Base-by-base conservation (phyloP, 139 green algal genomes). In the Tetratostichococcus sp. region DNA sequence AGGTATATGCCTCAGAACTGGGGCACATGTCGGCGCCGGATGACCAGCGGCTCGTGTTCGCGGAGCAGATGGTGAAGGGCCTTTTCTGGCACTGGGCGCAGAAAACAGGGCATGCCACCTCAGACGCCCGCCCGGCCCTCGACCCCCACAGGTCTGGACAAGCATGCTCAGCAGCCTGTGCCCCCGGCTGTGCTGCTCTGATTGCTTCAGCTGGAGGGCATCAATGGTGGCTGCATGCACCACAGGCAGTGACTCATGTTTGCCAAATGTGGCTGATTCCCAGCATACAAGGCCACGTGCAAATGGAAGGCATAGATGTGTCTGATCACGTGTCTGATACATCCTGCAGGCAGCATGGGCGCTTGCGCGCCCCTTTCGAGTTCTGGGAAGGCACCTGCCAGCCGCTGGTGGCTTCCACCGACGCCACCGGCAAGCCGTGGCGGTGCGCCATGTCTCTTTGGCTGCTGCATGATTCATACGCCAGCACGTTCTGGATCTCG, bases 1-100 rank as follows among this genome's bases (percentile, higher is more conserved):
- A 50, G 39, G 79, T 89, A 6, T 97, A 97, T 70, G 86, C 82
- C 0, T 42, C 66, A n/a, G 82, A 89, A 26, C 43, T 89, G 31
- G 84, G 84, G 2, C 50, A 78, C 30, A 32, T n/a, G 1, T 73
- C 78, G 17, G 75, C 79, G 1, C 65, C 78, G 21, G 81, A 87
- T 0, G 89, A 93, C 57, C 23, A 79, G 1, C 91, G 89, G 72
- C 57, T 93, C 8, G 87, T 84, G 71, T 82, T 86, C 59, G 89
- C 85, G 21, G 79, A 93, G 75, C 76, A 86, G n/a, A 86, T 93
- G 75, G 73, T 94, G 30, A 43, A 73, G 39, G 85, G 75, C 14
- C 67, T 94, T 16, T 88, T 93, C 31, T 26, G 33, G 30, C 32
- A 34, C 21, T 93, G 89, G 88, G 77, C 50, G 1, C 30, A 66